These are phyloP conservation scores for Clarireedia monteithiana DNA, from an alignment of 2,329 filamentous ascomycete species.

Conservation along the genomic window DNA sequence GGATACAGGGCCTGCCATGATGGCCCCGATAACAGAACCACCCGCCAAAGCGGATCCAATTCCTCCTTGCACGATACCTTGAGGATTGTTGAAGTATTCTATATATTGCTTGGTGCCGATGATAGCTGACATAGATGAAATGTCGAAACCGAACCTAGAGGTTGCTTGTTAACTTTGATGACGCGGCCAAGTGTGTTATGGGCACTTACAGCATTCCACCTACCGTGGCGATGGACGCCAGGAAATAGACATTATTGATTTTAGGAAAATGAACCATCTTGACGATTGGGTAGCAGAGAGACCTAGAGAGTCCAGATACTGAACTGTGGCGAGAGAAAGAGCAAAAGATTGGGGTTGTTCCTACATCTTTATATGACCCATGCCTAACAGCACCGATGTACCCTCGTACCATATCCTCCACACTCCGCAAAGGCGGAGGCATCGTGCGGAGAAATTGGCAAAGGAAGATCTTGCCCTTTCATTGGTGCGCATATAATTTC, in stretches of 20 bases:
- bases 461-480: background rate
- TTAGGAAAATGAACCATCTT: conserved; percentile 12
- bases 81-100: conserved; percentile 37
- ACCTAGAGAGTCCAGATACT: background rate
- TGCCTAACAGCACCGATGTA: too few relatives aligned
- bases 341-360: background rate
- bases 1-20: conserved; percentile 48
- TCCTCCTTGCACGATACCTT: conserved; percentile 31
- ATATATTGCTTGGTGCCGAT: conserved; percentile 42
- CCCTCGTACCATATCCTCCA: background rate
- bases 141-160: conserved; percentile 37
- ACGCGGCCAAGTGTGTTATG: too few relatives aligned
- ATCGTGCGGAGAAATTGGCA: background rate
- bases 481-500: conserved; percentile 3
- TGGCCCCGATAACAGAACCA: conserved; percentile 58
- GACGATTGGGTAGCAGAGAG: conserved; percentile 9
- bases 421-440: background rate
- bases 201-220: conserved; percentile 15
- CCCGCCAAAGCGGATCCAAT: conserved; percentile 56
- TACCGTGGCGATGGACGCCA: conserved; percentile 15
- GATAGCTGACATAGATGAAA: conserved; percentile 50
- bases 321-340: background rate
- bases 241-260: conserved; percentile 18
- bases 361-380: background rate
- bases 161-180: background rate